phyloP scores from a whole-genome alignment of 257 asterid species.

The Thymus mandschuricus region DNA sequence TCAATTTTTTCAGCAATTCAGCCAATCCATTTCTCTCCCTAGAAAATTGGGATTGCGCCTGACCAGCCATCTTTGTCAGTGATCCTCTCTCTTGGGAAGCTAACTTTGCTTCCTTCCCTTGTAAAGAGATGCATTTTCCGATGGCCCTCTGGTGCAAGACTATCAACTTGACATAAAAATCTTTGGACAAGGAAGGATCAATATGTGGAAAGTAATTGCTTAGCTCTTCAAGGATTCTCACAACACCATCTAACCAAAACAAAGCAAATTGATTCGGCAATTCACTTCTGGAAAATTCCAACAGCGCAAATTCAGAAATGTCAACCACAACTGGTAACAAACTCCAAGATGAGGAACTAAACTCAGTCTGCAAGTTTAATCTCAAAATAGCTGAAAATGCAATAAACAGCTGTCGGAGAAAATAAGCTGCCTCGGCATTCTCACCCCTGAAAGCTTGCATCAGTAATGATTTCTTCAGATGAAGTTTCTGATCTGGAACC shows the following conservation, averaged over 20 bases:
- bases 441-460: constrained; percentile 59
- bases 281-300: constrained; percentile 60
- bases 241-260: constrained; percentile 69
- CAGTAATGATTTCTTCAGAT: constrained; percentile 53
- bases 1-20: constrained; percentile 61
- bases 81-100: constrained; percentile 66
- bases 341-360: constrained; percentile 48
- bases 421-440: constrained; percentile 60
- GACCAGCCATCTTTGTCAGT: constrained; percentile 47
- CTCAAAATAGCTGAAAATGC: constrained; percentile 81
- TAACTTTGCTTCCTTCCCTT: constrained; percentile 71
- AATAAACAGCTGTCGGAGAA: constrained; percentile 69
- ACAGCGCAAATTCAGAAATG: constrained; percentile 57
- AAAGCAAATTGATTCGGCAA: constrained; percentile 47
- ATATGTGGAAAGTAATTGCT: constrained; percentile 64
- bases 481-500: constrained; percentile 47
- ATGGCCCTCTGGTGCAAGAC: constrained; percentile 75
- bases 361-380: constrained; percentile 53
- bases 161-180: constrained; percentile 55
- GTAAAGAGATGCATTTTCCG: constrained; percentile 85
- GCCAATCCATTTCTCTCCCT: constrained; percentile 45
- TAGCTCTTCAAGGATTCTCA: constrained; percentile 76
- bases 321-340: constrained; percentile 51
- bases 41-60: constrained; percentile 34
- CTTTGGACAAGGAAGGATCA: constrained; percentile 61